Conservation (phyloP, 2,329 filamentous ascomycete species). For the Chaetomiaceae sp. region DNA sequence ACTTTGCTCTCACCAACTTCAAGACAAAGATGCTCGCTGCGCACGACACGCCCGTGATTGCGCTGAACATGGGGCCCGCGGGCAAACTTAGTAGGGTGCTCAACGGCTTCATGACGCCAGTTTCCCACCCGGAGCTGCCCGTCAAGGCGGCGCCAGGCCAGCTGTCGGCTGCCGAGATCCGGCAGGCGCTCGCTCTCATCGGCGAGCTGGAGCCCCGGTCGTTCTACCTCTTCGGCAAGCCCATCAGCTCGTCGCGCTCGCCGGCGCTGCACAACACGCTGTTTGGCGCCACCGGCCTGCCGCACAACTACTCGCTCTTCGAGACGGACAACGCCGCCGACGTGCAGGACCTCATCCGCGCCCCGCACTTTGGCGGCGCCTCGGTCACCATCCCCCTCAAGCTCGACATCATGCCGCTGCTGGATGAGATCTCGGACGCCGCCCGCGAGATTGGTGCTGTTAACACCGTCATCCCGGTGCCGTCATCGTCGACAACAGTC, state of each 20-base stretch:
- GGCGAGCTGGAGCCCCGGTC: conserved; percentile 71
- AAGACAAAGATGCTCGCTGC: conserved; percentile 68
- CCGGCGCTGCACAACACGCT: conserved; percentile 86
- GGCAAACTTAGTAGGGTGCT: conserved; percentile 88
- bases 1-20: conserved; percentile 79
- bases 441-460: conserved; percentile 84
- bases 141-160: conserved; percentile 94
- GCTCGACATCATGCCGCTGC: conserved; percentile 73
- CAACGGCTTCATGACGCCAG: conserved; percentile 91
- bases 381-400: conserved; percentile 97
- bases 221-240: conserved; percentile 85
- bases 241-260: conserved; percentile 76
- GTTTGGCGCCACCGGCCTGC: conserved; percentile 71
- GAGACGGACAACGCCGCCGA: conserved; percentile 67
- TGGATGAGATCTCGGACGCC: conserved; percentile 76
- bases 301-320: conserved; percentile 71
- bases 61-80: conserved; percentile 86
- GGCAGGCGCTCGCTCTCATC: conserved; percentile 69
- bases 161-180: conserved; percentile 84
- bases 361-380: conserved; percentile 79
- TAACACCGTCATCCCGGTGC: conserved; percentile 78
- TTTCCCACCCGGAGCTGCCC: conserved; percentile 83
- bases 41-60: conserved; percentile 81
- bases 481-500: conserved; percentile 32
- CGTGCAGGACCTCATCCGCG: conserved; percentile 61